Evolutionary conservation across 495 filamentous ascomycete species (phyloP), one percentile per base, ranked within the genome.

Genomic region (Lineolata rhizophorae): DNA sequence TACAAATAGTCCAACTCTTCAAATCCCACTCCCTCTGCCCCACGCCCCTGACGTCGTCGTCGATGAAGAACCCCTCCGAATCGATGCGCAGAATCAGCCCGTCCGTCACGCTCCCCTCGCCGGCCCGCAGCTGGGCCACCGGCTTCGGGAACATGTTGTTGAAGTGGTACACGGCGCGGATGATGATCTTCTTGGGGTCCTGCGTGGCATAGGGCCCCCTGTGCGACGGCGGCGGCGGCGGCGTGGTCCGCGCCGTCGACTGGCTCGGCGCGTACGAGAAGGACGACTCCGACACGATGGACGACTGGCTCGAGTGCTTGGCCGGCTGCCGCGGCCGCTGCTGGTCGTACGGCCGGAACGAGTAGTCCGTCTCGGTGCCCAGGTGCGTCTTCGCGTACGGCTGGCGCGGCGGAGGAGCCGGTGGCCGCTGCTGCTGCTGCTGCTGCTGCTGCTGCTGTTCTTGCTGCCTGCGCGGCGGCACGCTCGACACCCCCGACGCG

Each of bases 11-110:
- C 87, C 87, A 94, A 12, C 85, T 84, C 48, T 94, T 94, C 50
- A 94, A 66, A 48, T 97, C 87, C 90, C 90, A 97, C 55, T 95
- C 90, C 30, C 87, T 66, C 49, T 92, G 81, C 13, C 75, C 70
- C 2, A 91, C 75, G 25, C 71, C 71, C 12, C 82, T 70, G 22
- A 93, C 58, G 43, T 93, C 87, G 48, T 95, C 90, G 47, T 97
- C 87, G 41, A 97, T 80, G 50, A 95, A 95, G 20, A 94, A 65
- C 3, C 87, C 87, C 49, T 91, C 87, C 2, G 73, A 83, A 1
- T 70, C 79, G 43, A 92, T 80, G 8, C 70, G 65, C 26, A 94
- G 65, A 27, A 92, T 68, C 18, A 94, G 59, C 0, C 83, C 84
- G 49, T 92, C 83, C 2, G 80, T 84, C 8, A 92, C 74, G 31